Percentiles rank a stretch among this genome's conserved stretches.
Conservation (phyloP, 2,329 filamentous ascomycete genomes). For the Coccinonectria pachysandricola region DNA sequence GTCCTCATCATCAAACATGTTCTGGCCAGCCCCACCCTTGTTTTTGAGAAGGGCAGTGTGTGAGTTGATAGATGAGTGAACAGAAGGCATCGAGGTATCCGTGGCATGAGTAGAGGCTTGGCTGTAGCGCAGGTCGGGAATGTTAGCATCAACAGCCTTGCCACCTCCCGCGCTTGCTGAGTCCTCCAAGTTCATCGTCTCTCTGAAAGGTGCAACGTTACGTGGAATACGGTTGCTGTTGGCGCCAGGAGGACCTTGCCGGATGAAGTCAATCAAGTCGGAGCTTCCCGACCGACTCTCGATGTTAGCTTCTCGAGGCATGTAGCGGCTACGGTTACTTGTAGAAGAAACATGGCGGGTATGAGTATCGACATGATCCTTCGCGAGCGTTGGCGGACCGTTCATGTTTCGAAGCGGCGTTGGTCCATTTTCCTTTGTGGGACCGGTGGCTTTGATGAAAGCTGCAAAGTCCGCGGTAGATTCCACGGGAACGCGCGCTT, state of each 20-base stretch:
- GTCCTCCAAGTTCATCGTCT: slow-evolving; percentile 79
- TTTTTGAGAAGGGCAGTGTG: slow-evolving; percentile 55
- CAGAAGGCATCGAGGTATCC: slow-evolving; percentile 44
- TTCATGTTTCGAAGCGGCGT: slow-evolving; percentile 26
- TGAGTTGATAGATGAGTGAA: slow-evolving; percentile 62
- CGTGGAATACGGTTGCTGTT: slow-evolving; percentile 62
- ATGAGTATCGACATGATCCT: slow-evolving; percentile 29
- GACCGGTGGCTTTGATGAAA: slow-evolving; percentile 79
- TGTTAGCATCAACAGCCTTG: slow-evolving; percentile 45
- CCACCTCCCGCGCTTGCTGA: slow-evolving; percentile 40
- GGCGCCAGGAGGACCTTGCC: slow-evolving; percentile 63
- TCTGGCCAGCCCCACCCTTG: slow-evolving; percentile 21
- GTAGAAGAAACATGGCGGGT: slow-evolving; percentile 28
- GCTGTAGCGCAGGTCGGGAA: slow-evolving; percentile 46
- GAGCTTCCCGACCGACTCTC: slow-evolving; percentile 58
- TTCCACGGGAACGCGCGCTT: slow-evolving; percentile 60
- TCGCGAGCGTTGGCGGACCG: slow-evolving; percentile 21
- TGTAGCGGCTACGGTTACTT: slow-evolving; percentile 43
- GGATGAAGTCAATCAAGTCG: slow-evolving; percentile 92
- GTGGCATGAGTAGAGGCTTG: slow-evolving; percentile 47
- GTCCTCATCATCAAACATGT: slow-evolving; percentile 38
- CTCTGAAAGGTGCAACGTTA: slow-evolving; percentile 74
- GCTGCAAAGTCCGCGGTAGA: slow-evolving; percentile 77
- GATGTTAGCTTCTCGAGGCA: slow-evolving; percentile 61
- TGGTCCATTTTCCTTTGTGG: slow-evolving; percentile 37